Percentiles rank a stretch among this genome's conserved stretches.
phyloP scores from a whole-genome alignment of 2,329 filamentous ascomycete genomes.

The Diaporthe humulicola region DNA sequence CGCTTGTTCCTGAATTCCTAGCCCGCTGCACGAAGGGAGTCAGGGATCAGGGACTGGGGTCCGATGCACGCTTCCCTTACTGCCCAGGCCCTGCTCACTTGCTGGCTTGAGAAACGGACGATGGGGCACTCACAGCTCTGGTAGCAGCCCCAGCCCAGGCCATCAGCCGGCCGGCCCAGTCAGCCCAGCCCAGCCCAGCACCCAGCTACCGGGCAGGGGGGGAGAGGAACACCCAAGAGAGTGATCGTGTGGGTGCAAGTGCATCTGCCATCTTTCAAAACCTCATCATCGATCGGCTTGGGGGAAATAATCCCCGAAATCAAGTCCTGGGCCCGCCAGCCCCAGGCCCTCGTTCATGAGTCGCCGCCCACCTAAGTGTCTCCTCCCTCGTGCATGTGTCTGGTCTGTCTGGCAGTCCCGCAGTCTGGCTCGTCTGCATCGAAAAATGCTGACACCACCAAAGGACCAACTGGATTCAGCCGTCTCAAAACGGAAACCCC shows the following conservation, averaged over 20 bases:
- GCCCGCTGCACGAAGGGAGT: slow-evolving; percentile 32
- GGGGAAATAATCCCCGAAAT: slow-evolving; percentile 23
- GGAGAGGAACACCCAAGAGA: neutral
- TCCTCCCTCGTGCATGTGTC: slow-evolving; percentile 22
- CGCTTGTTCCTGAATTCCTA: slow-evolving; percentile 33
- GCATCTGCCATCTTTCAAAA: slow-evolving; percentile 18
- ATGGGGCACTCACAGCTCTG: neutral
- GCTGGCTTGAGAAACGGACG: slow-evolving; percentile 1
- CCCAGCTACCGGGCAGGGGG: neutral
- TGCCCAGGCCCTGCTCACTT: neutral
- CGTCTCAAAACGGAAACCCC: slow-evolving; percentile 7
- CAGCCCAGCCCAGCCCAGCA: neutral
- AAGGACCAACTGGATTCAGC: neutral
- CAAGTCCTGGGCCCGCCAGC: slow-evolving; percentile 20
- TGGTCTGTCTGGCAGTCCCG: neutral
- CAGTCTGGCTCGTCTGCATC: neutral
- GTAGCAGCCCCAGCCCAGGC: slow-evolving; percentile 5
- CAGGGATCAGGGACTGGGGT: slow-evolving; percentile 34
- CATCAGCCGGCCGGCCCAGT: neutral
- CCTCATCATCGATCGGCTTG: slow-evolving; percentile 28
- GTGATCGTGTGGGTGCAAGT: neutral
- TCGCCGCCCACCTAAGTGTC: slow-evolving; percentile 10
- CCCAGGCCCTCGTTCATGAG: slow-evolving; percentile 12
- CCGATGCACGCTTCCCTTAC: slow-evolving; percentile 3
- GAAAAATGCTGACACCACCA: neutral